Conservation (phyloP, 2,329 filamentous ascomycete species). For the Zymoseptoria pseudotritici region DNA sequence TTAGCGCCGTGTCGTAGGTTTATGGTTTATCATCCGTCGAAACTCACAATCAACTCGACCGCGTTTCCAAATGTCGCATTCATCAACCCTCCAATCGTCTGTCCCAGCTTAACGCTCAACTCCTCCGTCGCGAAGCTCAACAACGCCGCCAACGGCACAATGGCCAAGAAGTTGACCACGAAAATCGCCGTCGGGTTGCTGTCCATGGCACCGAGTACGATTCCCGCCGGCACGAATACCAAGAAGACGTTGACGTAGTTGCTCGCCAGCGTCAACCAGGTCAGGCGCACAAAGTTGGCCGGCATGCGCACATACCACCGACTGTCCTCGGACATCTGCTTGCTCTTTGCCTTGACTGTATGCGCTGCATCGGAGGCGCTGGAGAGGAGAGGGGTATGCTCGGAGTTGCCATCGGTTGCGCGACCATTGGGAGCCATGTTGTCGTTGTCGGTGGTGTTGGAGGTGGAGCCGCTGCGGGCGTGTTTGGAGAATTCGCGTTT, state of each 20-base stretch:
- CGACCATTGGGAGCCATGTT: slow-evolving; percentile 17
- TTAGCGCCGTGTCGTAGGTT: not conserved
- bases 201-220: slow-evolving; percentile 54
- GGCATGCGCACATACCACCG: slow-evolving; percentile 16
- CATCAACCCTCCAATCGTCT: slow-evolving; percentile 64
- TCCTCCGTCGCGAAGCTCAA: slow-evolving; percentile 74
- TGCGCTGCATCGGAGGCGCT: slow-evolving; percentile 14
- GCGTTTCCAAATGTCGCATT: slow-evolving; percentile 76
- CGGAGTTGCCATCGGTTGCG: slow-evolving; percentile 12
- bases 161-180: slow-evolving; percentile 71
- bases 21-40: not conserved
- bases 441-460: slow-evolving; percentile 4
- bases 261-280: slow-evolving; percentile 40
- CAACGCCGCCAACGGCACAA: slow-evolving; percentile 66
- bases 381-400: slow-evolving; percentile 24
- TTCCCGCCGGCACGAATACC: slow-evolving; percentile 65
- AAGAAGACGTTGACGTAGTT: slow-evolving; percentile 63
- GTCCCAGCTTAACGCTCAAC: slow-evolving; percentile 62
- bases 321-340: slow-evolving; percentile 11
- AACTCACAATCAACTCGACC: slow-evolving; percentile 61
- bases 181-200: slow-evolving; percentile 65
- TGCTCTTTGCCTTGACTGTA: slow-evolving; percentile 7
- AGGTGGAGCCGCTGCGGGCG: slow-evolving; percentile 18
- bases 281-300: slow-evolving; percentile 17
- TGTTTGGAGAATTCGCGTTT: slow-evolving; percentile 19